Evolutionary conservation across 2,329 filamentous ascomycete genomes (phyloP).

Genomic region (Fusarium ambrosium): DNA sequence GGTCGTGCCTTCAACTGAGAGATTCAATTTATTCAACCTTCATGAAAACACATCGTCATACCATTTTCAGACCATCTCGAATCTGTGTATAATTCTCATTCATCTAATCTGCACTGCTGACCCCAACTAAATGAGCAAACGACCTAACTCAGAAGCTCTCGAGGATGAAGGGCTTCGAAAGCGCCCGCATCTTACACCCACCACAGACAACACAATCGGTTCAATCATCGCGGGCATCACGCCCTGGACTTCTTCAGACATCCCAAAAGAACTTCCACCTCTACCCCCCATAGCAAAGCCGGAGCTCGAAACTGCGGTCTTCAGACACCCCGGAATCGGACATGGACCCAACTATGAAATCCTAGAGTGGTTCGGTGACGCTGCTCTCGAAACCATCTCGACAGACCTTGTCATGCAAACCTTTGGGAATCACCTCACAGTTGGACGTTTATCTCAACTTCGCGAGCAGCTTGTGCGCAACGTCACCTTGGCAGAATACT

Average conservation of each 20-base stretch:
- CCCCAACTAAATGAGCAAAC: conserved; percentile 29
- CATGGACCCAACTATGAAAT: conserved; percentile 74
- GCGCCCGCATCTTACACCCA: conserved; percentile 28
- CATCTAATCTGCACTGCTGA: background rate
- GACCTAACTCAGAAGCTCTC: conserved; percentile 7
- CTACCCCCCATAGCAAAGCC: conserved; percentile 73
- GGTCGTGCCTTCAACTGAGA: background rate
- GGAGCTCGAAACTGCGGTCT: conserved; percentile 71
- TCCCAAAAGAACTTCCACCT: conserved; percentile 64
- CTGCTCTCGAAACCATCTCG: conserved; percentile 83
- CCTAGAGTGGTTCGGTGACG: conserved; percentile 91
- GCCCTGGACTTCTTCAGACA: conserved; percentile 64
- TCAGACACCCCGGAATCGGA: conserved; percentile 73
- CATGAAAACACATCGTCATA: background rate
- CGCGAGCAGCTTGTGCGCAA: conserved; percentile 88
- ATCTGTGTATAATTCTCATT: background rate
- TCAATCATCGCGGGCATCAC: conserved; percentile 29
- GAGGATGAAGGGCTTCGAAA: conserved; percentile 32
- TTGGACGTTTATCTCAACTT: conserved; percentile 80
- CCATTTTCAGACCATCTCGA: background rate
- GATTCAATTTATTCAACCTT: background rate
- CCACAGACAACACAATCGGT: background rate
- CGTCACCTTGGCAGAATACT: conserved; percentile 78
- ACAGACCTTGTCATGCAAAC: conserved; percentile 81
- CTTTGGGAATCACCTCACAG: conserved; percentile 70